Percentiles rank a stretch among this genome's conserved stretches.
Conservation (phyloP, 2,329 filamentous ascomycete genomes). For the Phaeomoniella chlamydospora region DNA sequence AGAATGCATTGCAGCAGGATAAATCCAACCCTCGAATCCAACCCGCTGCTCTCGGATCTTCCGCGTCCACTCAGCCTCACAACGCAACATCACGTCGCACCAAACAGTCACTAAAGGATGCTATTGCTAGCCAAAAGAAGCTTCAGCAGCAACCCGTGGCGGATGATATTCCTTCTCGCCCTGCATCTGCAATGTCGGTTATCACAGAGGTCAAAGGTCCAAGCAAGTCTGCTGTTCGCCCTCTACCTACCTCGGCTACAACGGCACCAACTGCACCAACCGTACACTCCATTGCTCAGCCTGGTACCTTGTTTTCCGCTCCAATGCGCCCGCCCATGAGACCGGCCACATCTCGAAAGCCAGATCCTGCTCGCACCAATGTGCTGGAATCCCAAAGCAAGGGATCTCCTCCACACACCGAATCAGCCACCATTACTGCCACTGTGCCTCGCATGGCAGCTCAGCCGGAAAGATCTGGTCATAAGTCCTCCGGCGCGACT, state of each 20-base stretch:
- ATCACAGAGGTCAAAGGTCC: constrained; percentile 27
- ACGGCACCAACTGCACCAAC: constrained; percentile 20
- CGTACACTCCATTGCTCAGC: constrained; percentile 8
- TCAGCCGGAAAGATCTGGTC: not conserved
- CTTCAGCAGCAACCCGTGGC: constrained; percentile 24
- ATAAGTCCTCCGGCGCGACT: not conserved
- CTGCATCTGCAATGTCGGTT: constrained; percentile 42
- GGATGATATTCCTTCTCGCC: constrained; percentile 33
- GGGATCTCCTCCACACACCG: not conserved
- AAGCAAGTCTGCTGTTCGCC: constrained; percentile 17
- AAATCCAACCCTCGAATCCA: constrained; percentile 49
- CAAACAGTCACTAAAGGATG: constrained; percentile 2
- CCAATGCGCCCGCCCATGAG: constrained; percentile 36
- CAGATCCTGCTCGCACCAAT: constrained; percentile 19
- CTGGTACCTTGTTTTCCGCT: constrained; percentile 36
- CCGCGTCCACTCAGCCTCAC: constrained; percentile 1
- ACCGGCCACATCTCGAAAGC: constrained; percentile 13
- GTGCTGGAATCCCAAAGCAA: not conserved
- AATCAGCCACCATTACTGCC: no score
- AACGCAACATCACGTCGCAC: constrained; percentile 4
- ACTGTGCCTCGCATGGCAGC: not conserved
- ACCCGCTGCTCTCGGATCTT: constrained; percentile 13
- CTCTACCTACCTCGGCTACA: constrained; percentile 17
- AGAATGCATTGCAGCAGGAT: constrained; percentile 69
- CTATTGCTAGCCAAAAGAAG: constrained; percentile 62